These are phyloP conservation scores for Penicillium atrosanguineum DNA, from an alignment of 495 filamentous ascomycete genomes.

Conservation along the genomic window DNA sequence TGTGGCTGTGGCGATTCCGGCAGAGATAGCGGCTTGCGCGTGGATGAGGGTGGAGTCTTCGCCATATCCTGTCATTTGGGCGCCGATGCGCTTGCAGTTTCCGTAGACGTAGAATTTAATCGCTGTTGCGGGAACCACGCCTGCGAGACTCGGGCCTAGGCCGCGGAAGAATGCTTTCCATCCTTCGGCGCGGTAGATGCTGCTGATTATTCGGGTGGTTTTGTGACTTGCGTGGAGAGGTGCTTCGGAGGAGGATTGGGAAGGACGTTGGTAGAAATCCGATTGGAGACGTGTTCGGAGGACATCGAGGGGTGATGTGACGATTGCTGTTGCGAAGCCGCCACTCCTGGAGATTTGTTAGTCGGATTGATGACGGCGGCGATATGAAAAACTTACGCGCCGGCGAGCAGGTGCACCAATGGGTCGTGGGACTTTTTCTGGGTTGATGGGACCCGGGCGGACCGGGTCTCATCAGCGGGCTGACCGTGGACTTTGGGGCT, in stretches of 20 bases:
- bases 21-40: constrained; percentile 65
- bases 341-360: constrained; percentile 54
- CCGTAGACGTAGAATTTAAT: constrained; percentile 91
- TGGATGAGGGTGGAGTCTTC: constrained; percentile 70
- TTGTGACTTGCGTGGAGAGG: constrained; percentile 64
- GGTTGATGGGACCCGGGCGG: constrained; percentile 5
- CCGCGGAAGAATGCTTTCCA: constrained; percentile 86
- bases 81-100: constrained; percentile 77
- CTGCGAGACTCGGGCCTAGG: constrained; percentile 80
- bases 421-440: constrained; percentile 24
- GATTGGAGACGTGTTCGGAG: constrained; percentile 86
- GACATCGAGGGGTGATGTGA: constrained; percentile 85
- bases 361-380: background rate
- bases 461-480: constrained; percentile 9
- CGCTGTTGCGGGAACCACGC: constrained; percentile 79
- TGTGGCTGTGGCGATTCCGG: constrained; percentile 77
- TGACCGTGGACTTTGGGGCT: constrained; percentile 19
- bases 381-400: constrained; percentile 60
- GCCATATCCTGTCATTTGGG: constrained; percentile 61
- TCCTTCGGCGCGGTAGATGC: constrained; percentile 75
- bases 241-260: constrained; percentile 26
- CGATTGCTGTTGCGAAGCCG: constrained; percentile 77
- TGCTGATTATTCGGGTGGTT: constrained; percentile 75
- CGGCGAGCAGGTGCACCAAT: constrained; percentile 83
- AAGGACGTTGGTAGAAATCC: constrained; percentile 72